These are phyloP conservation scores for Sphaerulina musiva DNA, from an alignment of 2,329 filamentous ascomycete species.

Conservation along the genomic window DNA sequence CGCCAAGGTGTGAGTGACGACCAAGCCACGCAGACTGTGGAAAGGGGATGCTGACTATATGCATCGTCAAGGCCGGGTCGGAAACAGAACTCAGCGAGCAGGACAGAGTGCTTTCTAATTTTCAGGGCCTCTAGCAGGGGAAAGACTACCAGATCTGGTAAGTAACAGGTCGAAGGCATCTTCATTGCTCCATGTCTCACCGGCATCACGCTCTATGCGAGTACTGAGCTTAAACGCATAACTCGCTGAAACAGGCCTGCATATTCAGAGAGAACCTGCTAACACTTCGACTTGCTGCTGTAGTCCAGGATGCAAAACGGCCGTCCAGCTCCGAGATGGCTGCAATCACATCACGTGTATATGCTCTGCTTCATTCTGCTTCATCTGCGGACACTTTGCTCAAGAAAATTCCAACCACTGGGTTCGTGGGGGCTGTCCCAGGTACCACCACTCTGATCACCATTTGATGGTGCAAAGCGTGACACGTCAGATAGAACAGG, in stretches of 20 bases:
- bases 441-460: slow-evolving; percentile 1
- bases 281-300: neutral
- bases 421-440: slow-evolving; percentile 2
- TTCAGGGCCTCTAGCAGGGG: no score
- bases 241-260: neutral
- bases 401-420: slow-evolving; percentile 6
- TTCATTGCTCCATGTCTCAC: no score
- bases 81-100: neutral
- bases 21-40: no score
- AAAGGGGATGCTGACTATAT: neutral
- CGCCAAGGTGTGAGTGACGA: neutral
- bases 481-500: no score
- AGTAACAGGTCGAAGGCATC: no score
- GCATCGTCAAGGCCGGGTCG: neutral
- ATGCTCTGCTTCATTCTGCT: slow-evolving; percentile 9
- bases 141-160: no score
- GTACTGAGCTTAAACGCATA: no score
- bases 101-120: no score
- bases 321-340: slow-evolving; percentile 6
- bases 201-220: no score
- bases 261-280: neutral
- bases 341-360: slow-evolving; percentile 9
- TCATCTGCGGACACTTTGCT: slow-evolving; percentile 11
- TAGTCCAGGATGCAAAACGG: slow-evolving; percentile 7
- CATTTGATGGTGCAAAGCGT: no score